Evolutionary conservation across 2,329 filamentous ascomycete species (phyloP), one percentile per base, ranked within the genome.

Genomic region (Myriangium duriaei): DNA sequence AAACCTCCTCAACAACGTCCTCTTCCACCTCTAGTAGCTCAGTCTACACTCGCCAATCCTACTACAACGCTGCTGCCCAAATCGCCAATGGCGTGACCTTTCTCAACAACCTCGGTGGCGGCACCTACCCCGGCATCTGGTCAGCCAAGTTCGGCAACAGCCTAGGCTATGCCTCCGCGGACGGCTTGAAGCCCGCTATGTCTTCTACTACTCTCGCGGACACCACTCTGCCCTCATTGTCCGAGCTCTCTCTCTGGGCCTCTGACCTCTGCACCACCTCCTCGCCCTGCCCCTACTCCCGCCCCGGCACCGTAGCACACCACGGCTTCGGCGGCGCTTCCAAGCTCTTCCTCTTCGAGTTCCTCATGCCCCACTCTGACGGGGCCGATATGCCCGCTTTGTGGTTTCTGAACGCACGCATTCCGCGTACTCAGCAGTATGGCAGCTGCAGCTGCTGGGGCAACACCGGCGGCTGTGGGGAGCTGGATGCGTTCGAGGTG

Each of bases 291-390:
- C 30, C 30, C 6, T 41, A 41, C 39, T 13, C 31, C 39, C 39
- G 39, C 24, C 39, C 39, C 39, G 11, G 9, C 11, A 31, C 14
- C 29, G 30, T 34, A 21, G 39, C 39, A 3, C 37, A 41, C 28
- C 39, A 41, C 33, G 39, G 39, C 39, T 41, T 41, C 39, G 28
- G 28, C 26, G 39, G 39, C 26, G 18, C 26, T 17, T 2, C 10
- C 15, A 41, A 41, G 17, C 36, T 41, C 33, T 41, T 41, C 33
- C 39, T 41, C 32, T 37, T 41, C 32, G 39, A 41, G 17, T 41
- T 41, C 39, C 17, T 5, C 15, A 41, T 41, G 39, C 39, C 39
- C 32, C 5, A 41, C 33, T 10, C 11, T 14, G 2, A 14, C 26
- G 39, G 39, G 11, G 24, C 11, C 7, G 15, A 41, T 29, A 34